These are phyloP conservation scores for Pleurozium schreberi DNA, from an alignment of 225 moss, liverwort and hornwort species.

Conservation along the genomic window DNA sequence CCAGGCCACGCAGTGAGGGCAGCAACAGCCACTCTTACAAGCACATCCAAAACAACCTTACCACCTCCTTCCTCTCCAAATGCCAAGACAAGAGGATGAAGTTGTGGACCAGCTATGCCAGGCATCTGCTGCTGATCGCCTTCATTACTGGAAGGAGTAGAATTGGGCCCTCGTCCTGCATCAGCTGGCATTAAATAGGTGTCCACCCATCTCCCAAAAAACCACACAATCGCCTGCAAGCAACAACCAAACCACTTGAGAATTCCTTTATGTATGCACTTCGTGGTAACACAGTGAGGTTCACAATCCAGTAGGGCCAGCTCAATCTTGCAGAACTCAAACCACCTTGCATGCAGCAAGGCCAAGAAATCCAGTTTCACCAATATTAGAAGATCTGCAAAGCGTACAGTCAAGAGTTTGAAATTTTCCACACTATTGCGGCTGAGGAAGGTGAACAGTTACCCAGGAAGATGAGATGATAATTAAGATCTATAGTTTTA, in stretches of 20 bases:
- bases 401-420: neutral
- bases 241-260: conserved; percentile 11
- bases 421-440: neutral
- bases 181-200: conserved; percentile 99
- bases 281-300: neutral
- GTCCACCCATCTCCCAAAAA: conserved; percentile 99
- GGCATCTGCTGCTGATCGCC: conserved; percentile 82
- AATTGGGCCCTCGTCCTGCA: conserved; percentile 98
- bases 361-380: neutral
- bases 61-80: conserved; percentile 99
- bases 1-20: conserved; percentile 95
- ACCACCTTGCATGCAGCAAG: neutral
- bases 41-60: conserved; percentile 74
- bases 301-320: neutral
- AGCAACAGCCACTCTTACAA: conserved; percentile 77
- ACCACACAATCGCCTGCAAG: conserved; percentile 97
- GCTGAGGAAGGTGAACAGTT: neutral
- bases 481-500: neutral
- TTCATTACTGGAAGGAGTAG: conserved; percentile 94
- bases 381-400: neutral
- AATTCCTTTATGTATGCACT: neutral
- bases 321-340: neutral
- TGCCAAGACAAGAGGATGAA: conserved; percentile 73
- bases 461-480: neutral
- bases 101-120: conserved; percentile 55